Conservation (phyloP, 176 grass and related monocot genomes). For the Sorghum bicolor region DNA sequence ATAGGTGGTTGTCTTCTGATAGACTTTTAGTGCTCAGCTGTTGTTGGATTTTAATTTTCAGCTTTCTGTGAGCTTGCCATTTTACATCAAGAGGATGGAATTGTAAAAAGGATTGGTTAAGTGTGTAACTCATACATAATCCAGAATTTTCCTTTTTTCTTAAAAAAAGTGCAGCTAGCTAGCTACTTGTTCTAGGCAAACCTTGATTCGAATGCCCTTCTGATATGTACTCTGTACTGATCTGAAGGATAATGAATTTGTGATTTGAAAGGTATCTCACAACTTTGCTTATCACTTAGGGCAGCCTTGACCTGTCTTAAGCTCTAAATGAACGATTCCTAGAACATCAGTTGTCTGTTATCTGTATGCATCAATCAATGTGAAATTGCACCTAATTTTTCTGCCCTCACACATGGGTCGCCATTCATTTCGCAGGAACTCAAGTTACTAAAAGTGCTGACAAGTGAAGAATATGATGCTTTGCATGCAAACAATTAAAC, state of each 20-base stretch:
- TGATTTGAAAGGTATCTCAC: conserved; percentile 21
- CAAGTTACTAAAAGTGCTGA: background rate
- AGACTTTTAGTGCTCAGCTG: background rate
- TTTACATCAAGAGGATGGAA: background rate
- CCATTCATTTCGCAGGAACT: background rate
- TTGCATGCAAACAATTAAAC: background rate
- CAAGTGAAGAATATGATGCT: background rate
- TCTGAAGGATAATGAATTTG: background rate
- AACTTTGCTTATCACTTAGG: background rate
- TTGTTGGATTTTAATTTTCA: background rate
- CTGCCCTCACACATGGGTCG: background rate
- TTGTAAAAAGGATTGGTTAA: background rate
- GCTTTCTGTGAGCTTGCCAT: background rate
- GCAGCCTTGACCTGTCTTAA: conserved; percentile 13
- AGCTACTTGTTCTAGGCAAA: background rate
- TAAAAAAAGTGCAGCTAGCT: background rate
- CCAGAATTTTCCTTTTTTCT: background rate
- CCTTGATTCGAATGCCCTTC: background rate
- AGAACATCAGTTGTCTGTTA: background rate
- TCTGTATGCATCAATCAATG: conserved; percentile 23
- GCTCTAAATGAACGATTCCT: background rate
- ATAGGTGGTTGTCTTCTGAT: background rate
- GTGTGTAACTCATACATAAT: background rate
- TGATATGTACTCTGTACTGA: background rate
- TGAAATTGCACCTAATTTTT: conserved; percentile 20